Base-by-base conservation (phyloP, 192 early-diverging fungal species). In the Martensiomyces pterosporus region DNA sequence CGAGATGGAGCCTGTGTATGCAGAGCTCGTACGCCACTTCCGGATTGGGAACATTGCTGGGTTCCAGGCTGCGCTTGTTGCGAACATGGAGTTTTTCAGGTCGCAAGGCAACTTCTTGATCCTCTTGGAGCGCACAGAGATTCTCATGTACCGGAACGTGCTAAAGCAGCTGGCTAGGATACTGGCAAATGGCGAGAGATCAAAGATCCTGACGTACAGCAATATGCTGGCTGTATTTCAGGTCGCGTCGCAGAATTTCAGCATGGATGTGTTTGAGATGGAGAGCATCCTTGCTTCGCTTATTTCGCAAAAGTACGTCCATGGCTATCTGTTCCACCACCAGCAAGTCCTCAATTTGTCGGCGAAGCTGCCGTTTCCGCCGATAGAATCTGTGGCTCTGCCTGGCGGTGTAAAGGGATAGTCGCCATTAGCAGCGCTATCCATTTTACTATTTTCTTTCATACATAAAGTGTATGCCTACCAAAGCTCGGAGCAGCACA, bases 291-390 rank as follows among this genome's bases (percentile, higher is more conserved):
- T 73, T 13, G 46, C 69, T 9, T 73, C 69, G 52, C 32, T 73
- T 6, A 41, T 73, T 9, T 48, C 69, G 16, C 69, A 73, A 27
- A 65, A 55, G 24, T 24, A 64, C 19, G 62, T 73, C 0, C 63
- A 43, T 25, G 69, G 62, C 8, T 73, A 52, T 18, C 16, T 65
- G 47, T 72, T 72, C 53, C 68, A 72, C 36, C 69, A 73, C 49
- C 69, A 73, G 39, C 43, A 46, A 26, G 12, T 65, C 3, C 36
- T 65, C 13, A 73, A 73, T 24, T 24, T 73, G 49, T 49, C 62
- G 10, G 47, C 44, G 1, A 73, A 60, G 27, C 27, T 17, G 22
- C 57, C 69, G 13, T 73, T 73, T 32, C 69, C 69, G 2, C 29
- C 26, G 7, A 57, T 73, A 16, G 24, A 25, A 8, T 29, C 54